Conservation (phyloP, 306 rosid species). For the apple (Malus domestica) region ASM211411v1 NC_041793.1:2420001-2420500, state of each 20-base stretch:
- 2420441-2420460: conserved; percentile 95
- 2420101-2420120: conserved; percentile 6
- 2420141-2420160: conserved; percentile 93
- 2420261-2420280: not conserved
- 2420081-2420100: too few relatives aligned
- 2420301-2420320: not conserved
- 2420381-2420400: conserved; percentile 98
- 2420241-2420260: not conserved
- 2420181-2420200: conserved; percentile 94
- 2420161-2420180: conserved; percentile 92
- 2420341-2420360: not conserved
- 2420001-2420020: too few relatives aligned
- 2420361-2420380: conserved; percentile 37
- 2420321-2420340: not conserved
- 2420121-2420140: conserved; percentile 63
- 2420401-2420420: conserved; percentile 86
- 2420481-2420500: conserved; percentile 35
- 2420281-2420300: not conserved
- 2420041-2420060: too few relatives aligned
- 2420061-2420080: too few relatives aligned
- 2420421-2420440: conserved; percentile 95
- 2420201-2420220: conserved; percentile 6
- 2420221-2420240: not conserved
- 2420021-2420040: too few relatives aligned
- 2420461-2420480: conserved; percentile 71